A percentile compares a stretch with the other conserved stretches of the same genome.
phyloP scores from a whole-genome alignment of 2,329 filamentous ascomycete genomes.

The Septoria linicola region DNA sequence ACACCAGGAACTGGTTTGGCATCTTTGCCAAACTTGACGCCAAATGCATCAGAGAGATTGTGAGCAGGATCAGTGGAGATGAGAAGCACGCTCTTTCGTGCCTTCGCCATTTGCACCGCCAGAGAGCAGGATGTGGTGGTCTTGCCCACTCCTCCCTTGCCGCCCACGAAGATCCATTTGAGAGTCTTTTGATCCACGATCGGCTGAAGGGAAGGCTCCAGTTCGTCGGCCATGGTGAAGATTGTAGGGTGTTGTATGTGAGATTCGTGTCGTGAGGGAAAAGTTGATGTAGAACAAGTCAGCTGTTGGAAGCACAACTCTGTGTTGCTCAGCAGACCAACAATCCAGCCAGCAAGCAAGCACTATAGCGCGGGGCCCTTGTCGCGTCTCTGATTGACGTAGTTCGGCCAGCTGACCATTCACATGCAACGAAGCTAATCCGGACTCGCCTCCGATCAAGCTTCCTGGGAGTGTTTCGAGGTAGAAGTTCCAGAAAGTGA shows the following conservation, averaged over 20 bases:
- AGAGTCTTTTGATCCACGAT: slow-evolving; percentile 93
- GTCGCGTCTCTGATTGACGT: too few species aligned
- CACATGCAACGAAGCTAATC: not conserved
- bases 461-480: too few species aligned
- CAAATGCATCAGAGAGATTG: slow-evolving; percentile 96
- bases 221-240: slow-evolving; percentile 58
- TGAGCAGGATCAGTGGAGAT: slow-evolving; percentile 98
- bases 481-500: slow-evolving; percentile 1
- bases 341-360: too few species aligned
- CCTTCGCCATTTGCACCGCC: slow-evolving; percentile 93
- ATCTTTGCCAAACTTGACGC: slow-evolving; percentile 99
- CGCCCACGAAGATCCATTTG: slow-evolving; percentile 98
- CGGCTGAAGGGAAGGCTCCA: slow-evolving; percentile 90
- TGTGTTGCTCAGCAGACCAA: not conserved
- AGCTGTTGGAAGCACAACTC: not conserved
- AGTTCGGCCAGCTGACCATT: not conserved
- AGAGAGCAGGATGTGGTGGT: slow-evolving; percentile 99
- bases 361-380: too few species aligned
- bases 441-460: not conserved
- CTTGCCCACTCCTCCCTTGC: slow-evolving; percentile 97
- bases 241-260: not conserved
- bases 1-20: slow-evolving; percentile 89
- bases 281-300: not conserved
- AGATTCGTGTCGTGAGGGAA: not conserved
- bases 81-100: slow-evolving; percentile 90